phyloP scores from a whole-genome alignment of 805 yeast genomes.

The Zygotorulaspora danielsina region DNA sequence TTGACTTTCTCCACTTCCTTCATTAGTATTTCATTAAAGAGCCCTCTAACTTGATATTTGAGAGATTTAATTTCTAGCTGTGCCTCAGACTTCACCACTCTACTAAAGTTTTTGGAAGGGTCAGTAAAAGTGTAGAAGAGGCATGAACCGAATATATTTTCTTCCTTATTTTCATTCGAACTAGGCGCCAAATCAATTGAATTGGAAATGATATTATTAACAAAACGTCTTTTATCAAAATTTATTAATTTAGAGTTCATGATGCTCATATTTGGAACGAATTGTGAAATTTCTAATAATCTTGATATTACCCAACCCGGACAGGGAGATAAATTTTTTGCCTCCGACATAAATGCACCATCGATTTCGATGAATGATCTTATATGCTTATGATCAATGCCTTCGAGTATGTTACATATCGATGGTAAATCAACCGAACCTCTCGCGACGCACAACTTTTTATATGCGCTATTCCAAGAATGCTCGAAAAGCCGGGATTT shows the following conservation, averaged over 20 bases:
- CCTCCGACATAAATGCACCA: conserved; percentile 31
- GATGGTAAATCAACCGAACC: conserved; percentile 28
- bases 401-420: conserved; percentile 25
- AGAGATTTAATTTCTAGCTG: conserved; percentile 41
- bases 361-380: conserved; percentile 35
- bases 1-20: conserved; percentile 50
- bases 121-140: conserved; percentile 31
- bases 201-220: conserved; percentile 56
- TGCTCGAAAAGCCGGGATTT: conserved; percentile 67
- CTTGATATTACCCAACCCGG: conserved; percentile 89
- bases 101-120: conserved; percentile 24
- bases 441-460: conserved; percentile 15
- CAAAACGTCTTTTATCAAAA: conserved; percentile 78
- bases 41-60: conserved; percentile 35
- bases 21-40: conserved; percentile 45
- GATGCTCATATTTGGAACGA: conserved; percentile 72
- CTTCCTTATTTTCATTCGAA: conserved; percentile 11
- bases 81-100: conserved; percentile 41
- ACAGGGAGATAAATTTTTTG: conserved; percentile 64
- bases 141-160: conserved; percentile 15
- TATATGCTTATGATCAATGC: conserved; percentile 23
- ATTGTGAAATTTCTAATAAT: conserved; percentile 67
- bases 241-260: conserved; percentile 64
- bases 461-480: conserved; percentile 63
- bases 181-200: conserved; percentile 42